Percentiles rank a stretch among this genome's conserved stretches.
Conservation (phyloP, 495 filamentous ascomycete species). For the Tuber brumale region DNA sequence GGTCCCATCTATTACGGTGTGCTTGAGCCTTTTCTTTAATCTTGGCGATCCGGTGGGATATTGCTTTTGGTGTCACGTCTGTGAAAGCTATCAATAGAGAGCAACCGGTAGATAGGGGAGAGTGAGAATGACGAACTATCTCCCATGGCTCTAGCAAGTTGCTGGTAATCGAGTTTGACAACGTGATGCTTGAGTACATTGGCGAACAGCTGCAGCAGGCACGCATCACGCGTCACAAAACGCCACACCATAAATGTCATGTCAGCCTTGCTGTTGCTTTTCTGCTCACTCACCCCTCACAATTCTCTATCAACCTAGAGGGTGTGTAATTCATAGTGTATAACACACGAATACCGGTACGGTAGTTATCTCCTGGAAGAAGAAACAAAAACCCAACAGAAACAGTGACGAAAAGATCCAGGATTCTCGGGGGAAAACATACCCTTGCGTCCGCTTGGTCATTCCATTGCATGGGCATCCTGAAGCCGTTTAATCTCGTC, state of each 20-base stretch:
- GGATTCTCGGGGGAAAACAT: background rate
- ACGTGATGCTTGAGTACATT: slow-evolving; percentile 41
- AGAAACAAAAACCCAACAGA: background rate
- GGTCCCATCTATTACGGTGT: slow-evolving; percentile 22
- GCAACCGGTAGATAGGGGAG: background rate
- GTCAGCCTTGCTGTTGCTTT: background rate
- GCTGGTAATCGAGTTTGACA: slow-evolving; percentile 38
- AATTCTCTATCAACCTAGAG: background rate
- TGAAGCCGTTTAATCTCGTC: background rate
- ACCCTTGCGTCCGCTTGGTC: slow-evolving; percentile 40
- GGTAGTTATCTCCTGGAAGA: background rate
- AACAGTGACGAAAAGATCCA: background rate
- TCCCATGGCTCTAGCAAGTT: slow-evolving; percentile 38
- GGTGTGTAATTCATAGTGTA: background rate
- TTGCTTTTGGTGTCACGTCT: slow-evolving; percentile 40
- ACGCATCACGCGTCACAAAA: background rate
- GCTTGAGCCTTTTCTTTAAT: slow-evolving; percentile 40
- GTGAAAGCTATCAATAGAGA: slow-evolving; percentile 10
- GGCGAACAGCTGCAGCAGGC: slow-evolving; percentile 31
- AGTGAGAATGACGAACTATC: slow-evolving; percentile 17
- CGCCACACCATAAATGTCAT: background rate
- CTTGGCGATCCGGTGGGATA: slow-evolving; percentile 40
- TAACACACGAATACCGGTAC: background rate
- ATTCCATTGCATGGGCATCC: slow-evolving; percentile 42
- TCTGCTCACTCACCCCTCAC: background rate